Evolutionary conservation across 1,284 basidiomycete genomes (phyloP), one percentile per base, ranked within the genome.

Genomic region (Pyrrhoderma lamaoense): DNA sequence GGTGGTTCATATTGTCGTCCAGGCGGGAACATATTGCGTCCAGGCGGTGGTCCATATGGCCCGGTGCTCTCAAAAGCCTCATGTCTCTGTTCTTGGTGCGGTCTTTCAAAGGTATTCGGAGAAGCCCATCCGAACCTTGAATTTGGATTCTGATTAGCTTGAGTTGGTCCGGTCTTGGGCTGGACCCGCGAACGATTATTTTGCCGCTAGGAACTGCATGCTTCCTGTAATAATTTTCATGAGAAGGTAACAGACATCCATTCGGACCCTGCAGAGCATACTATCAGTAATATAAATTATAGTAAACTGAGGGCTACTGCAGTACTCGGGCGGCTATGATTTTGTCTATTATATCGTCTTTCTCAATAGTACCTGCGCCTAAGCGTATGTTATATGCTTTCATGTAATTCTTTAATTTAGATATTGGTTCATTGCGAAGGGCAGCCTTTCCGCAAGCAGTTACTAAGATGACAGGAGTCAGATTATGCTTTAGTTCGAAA

Each of bases 321-420:
- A 75, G 56, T 59, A 85, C 85, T 62, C 81, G 74, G 22, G 75
- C 75, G 13, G 66, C 65, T 1, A 86, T 51, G 40, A 85, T 74
- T 27, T 71, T 74, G 47, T 85, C 77, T 18, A 89, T 76, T 27
- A 89, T 66, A 59, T 89, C 86, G 45, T 84, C 80, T 65, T 88
- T 89, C 64, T 89, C 85, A 9, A 89, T 14, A 8, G 54, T 38
- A n/a, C 45, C 70, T 1, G 79, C 76, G 45, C 75, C 72, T 46
- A 76, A 70, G 43, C 70, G 67, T 56, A 89, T 83, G 49, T 79
- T 76, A 58, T 89, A 89, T 4, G 79, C 81, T 48, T 70, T 73
- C 31, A 80, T 73, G 60, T 89, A 89, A 49, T 76, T 79, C 68
- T 76, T 80, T 47, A 89, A 69, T 59, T 76, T 82, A 39, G 75